phyloP scores from a whole-genome alignment of 345 rosid genomes.

The Salix exigua region DNA sequence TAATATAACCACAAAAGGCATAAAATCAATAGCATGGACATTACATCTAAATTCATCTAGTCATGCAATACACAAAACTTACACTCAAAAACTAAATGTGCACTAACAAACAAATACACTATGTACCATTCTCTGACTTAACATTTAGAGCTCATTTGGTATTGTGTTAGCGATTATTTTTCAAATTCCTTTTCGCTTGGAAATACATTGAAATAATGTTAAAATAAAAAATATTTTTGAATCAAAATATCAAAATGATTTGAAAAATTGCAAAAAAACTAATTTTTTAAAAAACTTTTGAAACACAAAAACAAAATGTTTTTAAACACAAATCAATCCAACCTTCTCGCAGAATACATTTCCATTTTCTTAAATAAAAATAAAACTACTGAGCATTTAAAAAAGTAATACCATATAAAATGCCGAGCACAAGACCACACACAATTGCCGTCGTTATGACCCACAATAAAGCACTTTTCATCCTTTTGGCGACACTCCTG shows the following conservation, averaged over 20 bases:
- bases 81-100: background rate
- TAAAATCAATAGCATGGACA: conserved; percentile 5
- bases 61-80: background rate
- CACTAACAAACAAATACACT: background rate
- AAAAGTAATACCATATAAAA: conserved; percentile 71
- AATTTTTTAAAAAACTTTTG: too few relatives aligned
- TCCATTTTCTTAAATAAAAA: background rate
- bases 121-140: background rate
- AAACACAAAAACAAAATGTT: too few relatives aligned
- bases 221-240: too few relatives aligned
- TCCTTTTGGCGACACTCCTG: conserved; percentile 82
- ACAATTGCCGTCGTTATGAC: conserved; percentile 76
- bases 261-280: too few relatives aligned
- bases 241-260: too few relatives aligned
- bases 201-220: too few relatives aligned
- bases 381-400: background rate
- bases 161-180: too few relatives aligned
- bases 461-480: conserved; percentile 79
- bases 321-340: background rate
- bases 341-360: background rate
- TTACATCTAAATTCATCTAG: too few relatives aligned
- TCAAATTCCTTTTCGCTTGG: too few relatives aligned
- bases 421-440: conserved; percentile 79
- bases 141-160: too few relatives aligned
- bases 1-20: conserved; percentile 26